Base-by-base conservation (phyloP, 75 land plant genomes). In the Pinus tabuliformis region DNA sequence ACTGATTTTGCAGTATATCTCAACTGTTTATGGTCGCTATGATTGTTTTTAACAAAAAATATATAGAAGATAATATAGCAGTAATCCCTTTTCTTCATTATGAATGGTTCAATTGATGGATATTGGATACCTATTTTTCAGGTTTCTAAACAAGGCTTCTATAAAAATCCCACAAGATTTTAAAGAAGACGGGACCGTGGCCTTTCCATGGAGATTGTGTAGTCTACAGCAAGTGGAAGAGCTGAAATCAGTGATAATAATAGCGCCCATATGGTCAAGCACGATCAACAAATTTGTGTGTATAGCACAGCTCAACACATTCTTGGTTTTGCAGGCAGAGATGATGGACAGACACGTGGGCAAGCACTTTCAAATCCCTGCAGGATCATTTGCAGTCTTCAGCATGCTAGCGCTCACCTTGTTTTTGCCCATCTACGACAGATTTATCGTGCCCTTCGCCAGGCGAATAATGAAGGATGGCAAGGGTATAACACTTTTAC, bases 101-200 rank as follows among this genome's bases (percentile, higher is more conserved):
- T 6, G 49, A 5, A 45, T 45, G 5, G 49, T 45, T 45, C 1
- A 6, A 6, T 45, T 45, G 49, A 6, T 45, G 49, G 7, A 45
- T 6, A 5, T 5, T 6, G 1, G 7, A 0, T 45, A 5, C 6
- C 8, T 45, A 6, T 5, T 45, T 45, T 72, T 17, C 75, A 90
- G 97, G 73, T 90, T 83, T 80, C 76, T 95, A 56, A 94, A 95
- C 73, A 88, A 86, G 68, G 98, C 98, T 20, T 91, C 95, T 71
- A 57, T 92, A 3, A 73, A 78, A 17, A 78, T 54, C 30, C 81
- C 72, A 56, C 37, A 62, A 42, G 89, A 84, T 57, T 57, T 81
- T n/a, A 60, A 73, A 30, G 52, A 72, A 12, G 73, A 87, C 70
- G 88, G 86, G 3, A 56, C 63, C 14, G 81, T 79, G 4, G 9